These are phyloP conservation scores for Trichoderma asperellum DNA, from an alignment of 2,329 filamentous ascomycete species.

Conservation along the genomic window DNA sequence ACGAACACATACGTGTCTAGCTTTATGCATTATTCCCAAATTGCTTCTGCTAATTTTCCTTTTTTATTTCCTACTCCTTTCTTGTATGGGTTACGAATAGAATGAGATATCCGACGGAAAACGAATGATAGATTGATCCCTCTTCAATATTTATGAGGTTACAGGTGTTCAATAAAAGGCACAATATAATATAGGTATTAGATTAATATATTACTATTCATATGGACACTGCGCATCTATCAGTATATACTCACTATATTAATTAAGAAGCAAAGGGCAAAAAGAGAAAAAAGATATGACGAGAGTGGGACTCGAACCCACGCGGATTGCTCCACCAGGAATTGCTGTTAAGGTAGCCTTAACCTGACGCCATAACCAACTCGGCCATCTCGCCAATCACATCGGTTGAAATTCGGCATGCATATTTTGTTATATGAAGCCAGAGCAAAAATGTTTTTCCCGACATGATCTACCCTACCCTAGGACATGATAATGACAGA, in stretches of 20 bases:
- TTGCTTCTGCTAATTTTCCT: not conserved
- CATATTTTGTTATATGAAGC: not conserved
- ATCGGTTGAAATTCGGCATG: conserved; percentile 5
- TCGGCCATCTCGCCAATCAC: conserved; percentile 30
- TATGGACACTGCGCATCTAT: not conserved
- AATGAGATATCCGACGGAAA: conserved; percentile 2
- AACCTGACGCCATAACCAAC: conserved; percentile 31
- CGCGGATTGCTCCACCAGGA: conserved; percentile 31
- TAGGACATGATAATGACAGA: not conserved
- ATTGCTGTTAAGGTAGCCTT: conserved; percentile 31
- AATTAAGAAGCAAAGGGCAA: not conserved
- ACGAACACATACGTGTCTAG: not conserved
- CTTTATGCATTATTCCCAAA: not conserved
- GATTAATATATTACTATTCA: not conserved
- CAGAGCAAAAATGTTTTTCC: no score
- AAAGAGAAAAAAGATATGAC: conserved; percentile 27
- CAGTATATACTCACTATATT: no score
- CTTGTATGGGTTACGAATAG: not conserved
- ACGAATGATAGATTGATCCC: not conserved
- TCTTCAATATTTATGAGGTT: not conserved
- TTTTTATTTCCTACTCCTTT: not conserved
- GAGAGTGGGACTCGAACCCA: conserved; percentile 33
- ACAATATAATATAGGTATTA: not conserved
- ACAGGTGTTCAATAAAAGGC: not conserved
- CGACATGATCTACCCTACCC: not conserved